Evolutionary conservation across 2,329 filamentous ascomycete genomes (phyloP).

Genomic region (Nemania diffusa): DNA sequence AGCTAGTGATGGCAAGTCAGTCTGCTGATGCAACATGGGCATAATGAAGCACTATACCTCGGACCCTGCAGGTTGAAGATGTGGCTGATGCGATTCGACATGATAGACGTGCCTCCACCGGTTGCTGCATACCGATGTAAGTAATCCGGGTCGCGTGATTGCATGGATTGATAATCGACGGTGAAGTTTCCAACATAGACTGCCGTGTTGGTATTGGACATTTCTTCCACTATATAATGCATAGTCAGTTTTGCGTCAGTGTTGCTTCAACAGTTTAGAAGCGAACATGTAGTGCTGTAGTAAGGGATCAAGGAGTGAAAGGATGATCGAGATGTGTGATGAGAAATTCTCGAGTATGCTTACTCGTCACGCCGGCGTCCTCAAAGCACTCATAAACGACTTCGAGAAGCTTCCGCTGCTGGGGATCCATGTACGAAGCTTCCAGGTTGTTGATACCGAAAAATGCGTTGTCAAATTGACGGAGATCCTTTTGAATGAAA

Average conservation of each 20-base stretch:
- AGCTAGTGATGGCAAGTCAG: slow-evolving; percentile 36
- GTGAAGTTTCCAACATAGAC: slow-evolving; percentile 44
- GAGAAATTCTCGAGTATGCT: too few species aligned
- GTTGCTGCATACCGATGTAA: slow-evolving; percentile 43
- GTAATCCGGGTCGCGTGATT: slow-evolving; percentile 40
- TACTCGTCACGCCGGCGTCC: slow-evolving; percentile 30
- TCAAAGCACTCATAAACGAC: slow-evolving; percentile 50
- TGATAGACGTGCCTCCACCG: slow-evolving; percentile 41
- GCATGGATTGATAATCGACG: slow-evolving; percentile 38
- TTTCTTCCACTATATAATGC: too few species aligned
- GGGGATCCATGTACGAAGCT: slow-evolving; percentile 1
- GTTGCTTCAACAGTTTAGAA: too few species aligned
- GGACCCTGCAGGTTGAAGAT: slow-evolving; percentile 49
- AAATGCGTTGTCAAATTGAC: slow-evolving; percentile 26
- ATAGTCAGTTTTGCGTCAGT: too few species aligned
- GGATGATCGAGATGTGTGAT: neutral
- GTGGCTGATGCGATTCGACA: slow-evolving; percentile 44
- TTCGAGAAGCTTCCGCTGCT: slow-evolving; percentile 50
- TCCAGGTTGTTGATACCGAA: slow-evolving; percentile 31
- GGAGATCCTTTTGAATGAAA: slow-evolving; percentile 39
- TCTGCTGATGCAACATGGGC: neutral
- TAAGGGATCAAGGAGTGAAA: too few species aligned
- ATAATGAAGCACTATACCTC: too few species aligned
- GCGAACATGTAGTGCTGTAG: too few species aligned
- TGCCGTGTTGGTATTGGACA: slow-evolving; percentile 29